These are phyloP conservation scores for Jatropha podagrica DNA, from an alignment of 441 rosid species.

Conservation along the genomic window DNA sequence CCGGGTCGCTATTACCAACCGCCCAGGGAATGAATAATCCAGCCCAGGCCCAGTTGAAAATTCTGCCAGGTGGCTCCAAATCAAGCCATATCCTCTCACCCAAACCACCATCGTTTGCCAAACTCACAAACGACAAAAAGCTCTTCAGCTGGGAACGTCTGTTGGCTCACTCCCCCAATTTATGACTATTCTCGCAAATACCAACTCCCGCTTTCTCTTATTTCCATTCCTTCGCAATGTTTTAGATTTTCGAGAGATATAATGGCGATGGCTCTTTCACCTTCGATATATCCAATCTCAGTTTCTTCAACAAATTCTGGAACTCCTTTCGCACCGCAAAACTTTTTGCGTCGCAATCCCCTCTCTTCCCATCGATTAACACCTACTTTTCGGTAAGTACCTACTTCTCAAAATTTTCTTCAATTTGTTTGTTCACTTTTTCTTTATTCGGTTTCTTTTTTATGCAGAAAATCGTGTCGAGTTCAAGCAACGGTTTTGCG, in stretches of 20 bases:
- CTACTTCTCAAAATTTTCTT: background rate
- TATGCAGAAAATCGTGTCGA: slow-evolving; percentile 38
- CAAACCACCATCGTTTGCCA: background rate
- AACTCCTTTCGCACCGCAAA: slow-evolving; percentile 12
- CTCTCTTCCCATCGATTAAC: slow-evolving; percentile 6
- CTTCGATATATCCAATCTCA: slow-evolving; percentile 28
- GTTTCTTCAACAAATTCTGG: slow-evolving; percentile 22
- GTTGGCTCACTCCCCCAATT: background rate
- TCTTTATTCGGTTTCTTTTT: background rate
- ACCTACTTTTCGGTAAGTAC: slow-evolving; percentile 1
- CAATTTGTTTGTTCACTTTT: background rate
- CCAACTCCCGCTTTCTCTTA: background rate
- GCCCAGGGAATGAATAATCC: background rate
- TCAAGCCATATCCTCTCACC: background rate
- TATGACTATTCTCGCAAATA: background rate
- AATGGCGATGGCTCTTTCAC: slow-evolving; percentile 40
- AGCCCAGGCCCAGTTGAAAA: background rate
- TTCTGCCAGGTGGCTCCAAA: background rate
- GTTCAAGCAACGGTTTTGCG: slow-evolving; percentile 58
- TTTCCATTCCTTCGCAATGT: background rate
- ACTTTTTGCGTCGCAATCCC: background rate
- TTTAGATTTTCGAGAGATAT: background rate
- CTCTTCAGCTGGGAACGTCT: background rate
- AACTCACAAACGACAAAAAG: background rate
- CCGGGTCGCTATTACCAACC: no score